phyloP scores from a whole-genome alignment of 805 yeast genomes.

The Candida nemodendra region DNA sequence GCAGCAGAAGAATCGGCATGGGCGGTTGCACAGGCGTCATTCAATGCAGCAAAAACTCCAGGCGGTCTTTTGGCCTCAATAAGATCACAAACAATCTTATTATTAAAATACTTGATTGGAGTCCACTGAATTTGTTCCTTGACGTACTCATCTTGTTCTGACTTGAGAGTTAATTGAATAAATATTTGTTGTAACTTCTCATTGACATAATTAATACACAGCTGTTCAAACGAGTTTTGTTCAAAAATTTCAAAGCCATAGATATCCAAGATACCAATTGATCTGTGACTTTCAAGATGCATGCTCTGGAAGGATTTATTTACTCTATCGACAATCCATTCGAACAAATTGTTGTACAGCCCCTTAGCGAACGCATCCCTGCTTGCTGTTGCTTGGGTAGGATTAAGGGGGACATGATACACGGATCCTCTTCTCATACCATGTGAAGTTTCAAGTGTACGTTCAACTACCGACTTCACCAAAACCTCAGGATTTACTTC shows the following conservation, averaged over 20 bases:
- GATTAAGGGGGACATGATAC: conserved; percentile 90
- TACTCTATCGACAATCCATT: conserved; percentile 94
- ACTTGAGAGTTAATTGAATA: conserved; percentile 90
- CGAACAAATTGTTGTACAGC: conserved; percentile 85
- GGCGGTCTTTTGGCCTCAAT: conserved; percentile 95
- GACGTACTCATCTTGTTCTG: conserved; percentile 97
- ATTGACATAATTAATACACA: conserved; percentile 93
- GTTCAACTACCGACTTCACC: conserved; percentile 66
- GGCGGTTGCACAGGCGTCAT: conserved; percentile 97
- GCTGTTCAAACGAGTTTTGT: conserved; percentile 91
- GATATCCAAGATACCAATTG: conserved; percentile 92
- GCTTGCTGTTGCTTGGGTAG: conserved; percentile 91
- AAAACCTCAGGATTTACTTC: conserved; percentile 73
- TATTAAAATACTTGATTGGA: conserved; percentile 94
- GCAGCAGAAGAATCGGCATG: conserved; percentile 97
- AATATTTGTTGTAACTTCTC: conserved; percentile 96
- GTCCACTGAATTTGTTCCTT: conserved; percentile 96
- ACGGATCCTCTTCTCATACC: conserved; percentile 90
- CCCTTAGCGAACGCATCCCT: conserved; percentile 96
- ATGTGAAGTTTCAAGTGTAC: conserved; percentile 86
- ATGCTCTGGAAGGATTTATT: conserved; percentile 67
- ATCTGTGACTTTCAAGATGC: conserved; percentile 45
- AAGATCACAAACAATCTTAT: conserved; percentile 93
- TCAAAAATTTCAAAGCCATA: conserved; percentile 97
- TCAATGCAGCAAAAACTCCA: conserved; percentile 92